These are phyloP conservation scores for Irpex lacteus DNA, from an alignment of 1,284 basidiomycete genomes.

Conservation along the genomic window DNA sequence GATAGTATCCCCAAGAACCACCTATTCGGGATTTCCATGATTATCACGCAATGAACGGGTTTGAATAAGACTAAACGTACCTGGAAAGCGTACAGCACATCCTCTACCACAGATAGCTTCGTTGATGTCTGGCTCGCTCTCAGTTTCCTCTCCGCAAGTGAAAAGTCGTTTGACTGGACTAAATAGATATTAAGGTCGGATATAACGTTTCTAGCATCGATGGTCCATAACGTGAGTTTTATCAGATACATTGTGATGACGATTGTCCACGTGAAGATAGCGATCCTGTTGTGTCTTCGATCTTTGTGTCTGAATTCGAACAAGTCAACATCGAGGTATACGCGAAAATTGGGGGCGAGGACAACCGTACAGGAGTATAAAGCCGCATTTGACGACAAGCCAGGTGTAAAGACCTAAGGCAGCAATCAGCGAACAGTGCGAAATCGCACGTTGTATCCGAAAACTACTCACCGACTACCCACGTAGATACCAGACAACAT, in stretches of 20 bases:
- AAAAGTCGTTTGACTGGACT: neutral
- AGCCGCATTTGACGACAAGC: neutral
- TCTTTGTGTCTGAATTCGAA: neutral
- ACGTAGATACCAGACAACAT: neutral
- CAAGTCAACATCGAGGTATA: neutral
- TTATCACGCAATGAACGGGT: neutral
- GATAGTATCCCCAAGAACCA: constrained; percentile 11
- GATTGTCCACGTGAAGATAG: constrained; percentile 6
- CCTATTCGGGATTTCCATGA: constrained; percentile 2
- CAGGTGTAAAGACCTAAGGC: neutral
- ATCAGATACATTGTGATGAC: constrained; percentile 16
- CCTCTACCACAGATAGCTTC: constrained; percentile 6
- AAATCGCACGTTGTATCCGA: neutral
- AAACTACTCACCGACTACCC: neutral
- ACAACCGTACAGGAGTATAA: neutral
- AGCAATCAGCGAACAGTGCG: neutral
- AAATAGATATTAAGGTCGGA: constrained; percentile 9
- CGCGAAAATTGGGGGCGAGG: neutral
- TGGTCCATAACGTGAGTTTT: constrained; percentile 15
- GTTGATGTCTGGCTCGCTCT: constrained; percentile 1
- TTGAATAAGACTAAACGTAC: constrained; percentile 3
- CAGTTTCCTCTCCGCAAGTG: constrained; percentile 8
- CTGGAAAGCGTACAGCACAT: constrained; percentile 15
- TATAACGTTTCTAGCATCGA: constrained; percentile 15
- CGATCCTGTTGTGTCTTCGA: constrained; percentile 6